These are phyloP conservation scores for Viola pubescens DNA, from an alignment of 441 rosid genomes.

Conservation along the genomic window DNA sequence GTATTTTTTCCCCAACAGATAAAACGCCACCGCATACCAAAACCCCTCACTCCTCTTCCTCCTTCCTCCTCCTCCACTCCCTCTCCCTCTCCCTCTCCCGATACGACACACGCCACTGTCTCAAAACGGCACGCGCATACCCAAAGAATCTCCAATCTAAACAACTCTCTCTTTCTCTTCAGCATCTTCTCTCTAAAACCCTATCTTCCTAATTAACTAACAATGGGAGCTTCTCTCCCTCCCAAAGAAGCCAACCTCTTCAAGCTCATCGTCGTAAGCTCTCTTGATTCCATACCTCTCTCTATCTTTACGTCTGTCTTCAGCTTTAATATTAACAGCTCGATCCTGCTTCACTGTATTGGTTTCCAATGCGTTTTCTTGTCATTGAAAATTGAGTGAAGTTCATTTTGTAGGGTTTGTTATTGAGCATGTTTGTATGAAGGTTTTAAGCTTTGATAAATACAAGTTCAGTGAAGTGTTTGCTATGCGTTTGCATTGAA, in stretches of 20 bases:
- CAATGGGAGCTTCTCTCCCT: conserved; percentile 98
- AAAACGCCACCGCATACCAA: background rate
- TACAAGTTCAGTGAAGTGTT: too few relatives aligned
- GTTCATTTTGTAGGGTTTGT: too few relatives aligned
- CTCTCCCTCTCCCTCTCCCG: background rate
- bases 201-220: background rate
- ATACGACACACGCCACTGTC: background rate
- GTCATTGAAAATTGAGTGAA: too few relatives aligned
- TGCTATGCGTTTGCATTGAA: too few relatives aligned
- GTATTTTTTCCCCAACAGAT: background rate
- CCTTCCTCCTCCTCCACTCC: background rate
- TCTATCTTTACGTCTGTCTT: background rate
- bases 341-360: background rate
- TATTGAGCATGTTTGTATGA: too few relatives aligned
- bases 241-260: conserved; percentile 99
- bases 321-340: background rate
- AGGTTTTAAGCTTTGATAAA: too few relatives aligned
- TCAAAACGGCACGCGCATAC: background rate
- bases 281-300: conserved; percentile 23
- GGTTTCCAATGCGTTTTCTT: too few relatives aligned
- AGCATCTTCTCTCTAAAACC: background rate
- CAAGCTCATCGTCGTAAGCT: conserved; percentile 97
- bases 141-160: background rate
- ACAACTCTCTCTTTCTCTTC: conserved; percentile 6
- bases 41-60: background rate